Base-by-base conservation (phyloP, 176 grass and related monocot genomes). In the Lolium multiflorum region DNA sequence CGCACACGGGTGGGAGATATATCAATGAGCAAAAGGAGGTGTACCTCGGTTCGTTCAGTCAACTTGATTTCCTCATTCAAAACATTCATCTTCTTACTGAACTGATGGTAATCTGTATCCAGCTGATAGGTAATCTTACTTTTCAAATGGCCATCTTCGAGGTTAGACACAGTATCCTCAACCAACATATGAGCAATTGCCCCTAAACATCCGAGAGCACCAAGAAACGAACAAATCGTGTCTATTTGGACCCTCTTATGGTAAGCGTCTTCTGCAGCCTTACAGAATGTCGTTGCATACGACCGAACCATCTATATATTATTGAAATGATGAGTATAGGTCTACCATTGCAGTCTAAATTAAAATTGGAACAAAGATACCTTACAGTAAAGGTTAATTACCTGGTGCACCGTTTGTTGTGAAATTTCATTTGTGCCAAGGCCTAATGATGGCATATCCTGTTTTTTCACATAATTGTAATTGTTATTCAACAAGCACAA, bases 141-240 rank as follows among this genome's bases (percentile, higher is more conserved):
- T 67, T 81, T 81, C 61, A 81, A 31, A 66, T 11, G 61, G n/a
- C 61, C 79, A 51, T 81, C 79, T 81, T 81, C 11, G 16, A 66
- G 79, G 24, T 51, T 81, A 51, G 24, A 0, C 24, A 81, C 60
- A 7, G 24, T 66, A n/a, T 81, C 79, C 48, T 50, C 39, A 67
- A 51, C 79, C 62, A 81, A n/a, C 21, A 66, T n/a, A 51, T 66
- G 79, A 51, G 22, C 47, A 66, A 81, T 81, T 66, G 44, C 24
- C 21, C 60, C 79, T 7, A 67, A 66, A 63, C 79, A 24, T 81
- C 79, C 9, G 48, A 81, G 8, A 67, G 44, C 79, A 65, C 61
- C 24, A 67, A 66, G 9, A 81, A 81, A 51, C 22, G 15, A 81
- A 47, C 25, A 7, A 51, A 48, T 37, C 15, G 16, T 51, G 25